Evolutionary conservation across 2,329 filamentous ascomycete species (phyloP).

Genomic region (Claviceps citrina): DNA sequence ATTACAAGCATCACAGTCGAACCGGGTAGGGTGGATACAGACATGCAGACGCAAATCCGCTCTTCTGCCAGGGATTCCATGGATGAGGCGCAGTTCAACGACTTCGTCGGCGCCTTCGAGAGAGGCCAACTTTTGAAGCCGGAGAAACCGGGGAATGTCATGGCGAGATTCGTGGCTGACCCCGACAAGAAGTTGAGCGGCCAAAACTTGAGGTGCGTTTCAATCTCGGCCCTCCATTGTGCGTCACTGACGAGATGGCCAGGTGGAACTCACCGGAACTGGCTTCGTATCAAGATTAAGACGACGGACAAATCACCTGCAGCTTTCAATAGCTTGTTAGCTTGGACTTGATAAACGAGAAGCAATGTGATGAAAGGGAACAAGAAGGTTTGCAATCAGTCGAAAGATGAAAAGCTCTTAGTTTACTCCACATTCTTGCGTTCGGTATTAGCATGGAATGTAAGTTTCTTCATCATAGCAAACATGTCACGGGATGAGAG

Average conservation of each 20-base stretch:
- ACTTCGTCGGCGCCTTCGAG: slow-evolving; percentile 54
- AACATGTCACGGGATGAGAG: slow-evolving; percentile 4
- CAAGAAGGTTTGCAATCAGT: slow-evolving; percentile 37
- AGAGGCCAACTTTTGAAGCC: slow-evolving; percentile 60
- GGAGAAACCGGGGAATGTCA: slow-evolving; percentile 72
- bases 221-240: background rate
- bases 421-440: slow-evolving; percentile 45
- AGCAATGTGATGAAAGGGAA: slow-evolving; percentile 13
- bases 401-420: slow-evolving; percentile 76
- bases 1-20: slow-evolving; percentile 58
- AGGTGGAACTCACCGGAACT: slow-evolving; percentile 32
- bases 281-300: slow-evolving; percentile 33
- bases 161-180: slow-evolving; percentile 59
- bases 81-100: slow-evolving; percentile 42
- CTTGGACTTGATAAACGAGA: slow-evolving; percentile 5
- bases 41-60: slow-evolving; percentile 75
- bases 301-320: background rate
- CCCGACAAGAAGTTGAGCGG: slow-evolving; percentile 57
- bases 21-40: slow-evolving; percentile 74
- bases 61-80: slow-evolving; percentile 38
- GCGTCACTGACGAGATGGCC: slow-evolving; percentile 9
- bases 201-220: slow-evolving; percentile 51
- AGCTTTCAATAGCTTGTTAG: slow-evolving; percentile 2
- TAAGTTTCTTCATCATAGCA: slow-evolving; percentile 50
- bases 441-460: slow-evolving; percentile 72